phyloP scores from a whole-genome alignment of 192 early-diverging fungal species.

The Backusella luteola region DNA sequence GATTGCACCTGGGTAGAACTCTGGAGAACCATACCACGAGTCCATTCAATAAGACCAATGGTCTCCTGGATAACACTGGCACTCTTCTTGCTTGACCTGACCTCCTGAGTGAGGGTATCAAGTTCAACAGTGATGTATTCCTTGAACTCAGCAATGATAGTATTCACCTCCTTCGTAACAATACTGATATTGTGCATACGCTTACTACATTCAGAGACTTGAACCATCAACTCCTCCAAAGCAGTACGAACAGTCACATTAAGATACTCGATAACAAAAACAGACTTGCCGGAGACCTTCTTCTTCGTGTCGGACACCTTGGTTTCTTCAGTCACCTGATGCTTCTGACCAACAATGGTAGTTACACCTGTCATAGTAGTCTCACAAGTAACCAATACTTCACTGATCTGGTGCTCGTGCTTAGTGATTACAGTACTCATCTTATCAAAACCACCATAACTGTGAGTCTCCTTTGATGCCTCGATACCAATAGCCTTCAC shows the following conservation, averaged over 20 bases:
- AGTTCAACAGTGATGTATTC: neutral
- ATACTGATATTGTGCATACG: neutral
- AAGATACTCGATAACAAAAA: neutral
- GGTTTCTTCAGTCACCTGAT: neutral
- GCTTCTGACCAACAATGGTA: neutral
- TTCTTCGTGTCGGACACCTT: neutral
- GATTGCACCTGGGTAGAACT: slow-evolving; percentile 12
- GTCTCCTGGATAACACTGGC: neutral
- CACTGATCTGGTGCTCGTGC: slow-evolving; percentile 12
- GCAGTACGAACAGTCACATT: neutral
- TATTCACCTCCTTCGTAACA: slow-evolving; percentile 4
- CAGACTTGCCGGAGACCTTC: neutral
- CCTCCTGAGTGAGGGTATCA: neutral
- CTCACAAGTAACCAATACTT: slow-evolving; percentile 11
- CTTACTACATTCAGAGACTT: slow-evolving; percentile 13
- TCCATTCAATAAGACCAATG: slow-evolving; percentile 10
- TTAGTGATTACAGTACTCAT: slow-evolving; percentile 13
- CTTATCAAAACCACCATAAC: slow-evolving; percentile 15
- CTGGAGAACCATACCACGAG: slow-evolving; percentile 21
- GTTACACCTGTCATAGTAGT: neutral
- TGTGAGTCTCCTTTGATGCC: neutral
- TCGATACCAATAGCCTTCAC: slow-evolving; percentile 10
- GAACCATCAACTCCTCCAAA: slow-evolving; percentile 11
- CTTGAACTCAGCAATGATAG: neutral
- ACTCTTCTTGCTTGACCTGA: neutral